These are phyloP conservation scores for Fraxinus sp. DNA, from an alignment of 305 asterid species.

Conservation along the genomic window DNA sequence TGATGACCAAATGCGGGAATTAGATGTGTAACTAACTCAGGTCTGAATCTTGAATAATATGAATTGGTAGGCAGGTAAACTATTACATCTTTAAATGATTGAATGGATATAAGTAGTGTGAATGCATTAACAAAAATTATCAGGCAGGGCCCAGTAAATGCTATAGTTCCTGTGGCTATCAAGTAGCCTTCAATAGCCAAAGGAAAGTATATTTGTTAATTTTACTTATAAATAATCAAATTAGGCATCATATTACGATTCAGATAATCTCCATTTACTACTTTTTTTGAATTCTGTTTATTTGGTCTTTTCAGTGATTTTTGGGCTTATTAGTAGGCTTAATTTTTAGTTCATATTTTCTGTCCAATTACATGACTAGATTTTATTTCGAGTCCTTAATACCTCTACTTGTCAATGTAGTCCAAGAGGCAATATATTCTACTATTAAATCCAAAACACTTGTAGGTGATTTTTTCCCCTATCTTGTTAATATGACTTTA, in stretches of 20 bases:
- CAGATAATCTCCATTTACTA: not conserved
- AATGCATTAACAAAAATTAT: not conserved
- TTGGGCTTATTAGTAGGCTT: not conserved
- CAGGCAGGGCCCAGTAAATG: not conserved
- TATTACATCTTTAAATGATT: not conserved
- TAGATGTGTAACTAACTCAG: not conserved
- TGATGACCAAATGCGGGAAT: not conserved
- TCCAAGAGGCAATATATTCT: not conserved
- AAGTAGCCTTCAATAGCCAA: not conserved
- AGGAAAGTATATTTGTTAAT: not conserved
- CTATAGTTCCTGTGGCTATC: not conserved
- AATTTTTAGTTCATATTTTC: not conserved
- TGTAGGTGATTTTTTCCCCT: not conserved
- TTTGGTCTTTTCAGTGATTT: not conserved
- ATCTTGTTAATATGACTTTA: not conserved
- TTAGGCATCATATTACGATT: not conserved
- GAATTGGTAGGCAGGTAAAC: not conserved
- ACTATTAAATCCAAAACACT: not conserved
- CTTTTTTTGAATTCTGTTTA: not conserved
- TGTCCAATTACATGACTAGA: not conserved
- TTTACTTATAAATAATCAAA: not conserved
- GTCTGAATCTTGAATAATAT: not conserved
- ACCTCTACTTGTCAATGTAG: not conserved
- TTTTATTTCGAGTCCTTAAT: not conserved
- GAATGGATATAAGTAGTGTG: not conserved